Percentiles rank a stretch among this genome's conserved stretches.
phyloP scores from a whole-genome alignment of 1,284 basidiomycete genomes.

The Jaminaea rosea region DNA sequence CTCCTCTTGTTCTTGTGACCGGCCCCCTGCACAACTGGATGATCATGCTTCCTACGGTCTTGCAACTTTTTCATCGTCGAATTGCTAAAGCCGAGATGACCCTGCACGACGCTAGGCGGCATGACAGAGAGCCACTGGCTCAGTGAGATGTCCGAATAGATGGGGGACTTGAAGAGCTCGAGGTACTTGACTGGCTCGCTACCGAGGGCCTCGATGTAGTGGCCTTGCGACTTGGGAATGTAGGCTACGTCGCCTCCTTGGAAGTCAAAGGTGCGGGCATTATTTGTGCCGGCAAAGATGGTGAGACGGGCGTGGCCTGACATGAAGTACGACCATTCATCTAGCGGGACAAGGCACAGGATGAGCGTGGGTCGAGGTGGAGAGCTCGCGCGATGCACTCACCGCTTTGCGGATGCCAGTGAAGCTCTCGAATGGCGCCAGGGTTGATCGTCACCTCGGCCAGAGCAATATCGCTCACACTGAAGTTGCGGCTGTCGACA shows the following conservation, averaged over 20 bases:
- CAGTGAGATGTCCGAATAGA: conserved; percentile 6
- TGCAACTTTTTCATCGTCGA: conserved; percentile 6
- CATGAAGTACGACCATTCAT: conserved; percentile 15
- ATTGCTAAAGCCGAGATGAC: conserved; percentile 8
- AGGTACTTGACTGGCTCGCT: conserved; percentile 58
- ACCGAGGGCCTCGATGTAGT: conserved; percentile 64
- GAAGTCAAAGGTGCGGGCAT: conserved; percentile 62
- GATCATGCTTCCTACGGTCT: conserved; percentile 2
- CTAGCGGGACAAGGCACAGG: background rate
- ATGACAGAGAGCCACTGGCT: conserved; percentile 18
- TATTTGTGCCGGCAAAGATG: conserved; percentile 39
- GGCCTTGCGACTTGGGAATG: conserved; percentile 48
- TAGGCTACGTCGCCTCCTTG: conserved; percentile 7
- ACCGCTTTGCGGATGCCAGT: conserved; percentile 61
- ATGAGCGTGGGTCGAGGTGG: background rate
- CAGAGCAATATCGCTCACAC: conserved; percentile 51
- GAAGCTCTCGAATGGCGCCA: conserved; percentile 56
- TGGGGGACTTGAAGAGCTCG: conserved; percentile 57
- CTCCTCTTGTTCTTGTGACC: background rate
- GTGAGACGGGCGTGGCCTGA: conserved; percentile 11
- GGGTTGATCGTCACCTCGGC: conserved; percentile 63
- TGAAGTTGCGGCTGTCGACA: conserved; percentile 58
- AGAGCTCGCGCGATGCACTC: background rate
- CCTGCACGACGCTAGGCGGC: conserved; percentile 8
- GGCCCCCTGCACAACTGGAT: conserved; percentile 3